Percentiles rank a stretch among this genome's conserved stretches.
Conservation (phyloP, 2,329 filamentous ascomycete genomes). For the Exophiala dermatitidis region DNA sequence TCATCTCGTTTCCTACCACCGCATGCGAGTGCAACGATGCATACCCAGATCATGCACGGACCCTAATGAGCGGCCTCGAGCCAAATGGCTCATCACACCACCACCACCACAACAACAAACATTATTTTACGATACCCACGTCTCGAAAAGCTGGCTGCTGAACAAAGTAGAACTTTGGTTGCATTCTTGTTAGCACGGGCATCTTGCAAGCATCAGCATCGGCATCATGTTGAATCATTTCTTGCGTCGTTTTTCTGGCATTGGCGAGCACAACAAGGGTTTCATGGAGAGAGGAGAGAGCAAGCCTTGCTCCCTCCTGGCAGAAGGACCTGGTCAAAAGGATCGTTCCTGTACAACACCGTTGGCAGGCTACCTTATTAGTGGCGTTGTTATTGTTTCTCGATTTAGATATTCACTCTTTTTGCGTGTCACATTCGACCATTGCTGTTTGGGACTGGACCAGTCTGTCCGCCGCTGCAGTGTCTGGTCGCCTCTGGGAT, state of each 20-base stretch:
- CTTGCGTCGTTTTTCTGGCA: neutral
- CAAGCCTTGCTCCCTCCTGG: neutral
- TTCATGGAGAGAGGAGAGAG: neutral
- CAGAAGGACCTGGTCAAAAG: neutral
- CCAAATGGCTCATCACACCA: neutral
- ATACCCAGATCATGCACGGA: neutral
- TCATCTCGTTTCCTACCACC: neutral
- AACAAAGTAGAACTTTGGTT: neutral
- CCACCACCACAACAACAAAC: neutral
- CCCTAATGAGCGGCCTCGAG: neutral
- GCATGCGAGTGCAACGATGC: neutral
- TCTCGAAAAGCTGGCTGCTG: neutral
- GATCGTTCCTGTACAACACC: neutral
- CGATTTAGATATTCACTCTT: neutral
- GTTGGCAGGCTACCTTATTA: neutral
- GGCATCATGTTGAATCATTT: neutral
- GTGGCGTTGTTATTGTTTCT: neutral
- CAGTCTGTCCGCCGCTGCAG: too few species aligned
- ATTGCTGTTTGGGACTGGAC: too few species aligned
- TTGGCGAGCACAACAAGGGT: neutral
- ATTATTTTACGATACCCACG: slow-evolving; percentile 1
- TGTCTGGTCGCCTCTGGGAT: too few species aligned
- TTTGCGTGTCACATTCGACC: neutral
- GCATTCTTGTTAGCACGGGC: neutral
- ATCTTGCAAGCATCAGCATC: neutral